Base-by-base conservation (phyloP, 73 alveolate genomes). In the Effrenium voratum region DNA sequence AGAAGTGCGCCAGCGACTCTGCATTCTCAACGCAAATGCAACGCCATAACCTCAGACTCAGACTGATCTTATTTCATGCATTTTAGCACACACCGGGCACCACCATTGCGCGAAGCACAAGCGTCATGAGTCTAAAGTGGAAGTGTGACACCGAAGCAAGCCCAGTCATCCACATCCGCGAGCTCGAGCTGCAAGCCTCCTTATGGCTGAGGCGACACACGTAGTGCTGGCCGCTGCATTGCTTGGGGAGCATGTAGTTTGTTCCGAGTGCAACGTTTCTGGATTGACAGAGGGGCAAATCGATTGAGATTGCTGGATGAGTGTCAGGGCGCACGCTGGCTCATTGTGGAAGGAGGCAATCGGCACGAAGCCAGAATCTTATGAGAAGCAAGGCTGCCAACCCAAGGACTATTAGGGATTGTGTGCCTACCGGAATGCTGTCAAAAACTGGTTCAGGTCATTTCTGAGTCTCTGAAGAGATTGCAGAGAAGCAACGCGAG, bases 121-220 rank as follows among this genome's bases (percentile, higher is more conserved):
- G n/a, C n/a, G n/a, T n/a, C n/a, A n/a, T n/a, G n/a, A n/a, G n/a
- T n/a, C n/a, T n/a, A n/a, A n/a, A n/a, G n/a, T n/a, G n/a, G n/a
- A n/a, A n/a, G n/a, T n/a, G n/a, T n/a, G n/a, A n/a, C n/a, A n/a
- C n/a, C n/a, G n/a, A n/a, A n/a, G n/a, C n/a, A n/a, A n/a, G n/a
- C n/a, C n/a, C 34, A 87, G 95, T 83, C 95, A 87, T 44, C 95
- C 95, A 26, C 95, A 87, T 87, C 84, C 95, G 6, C 76, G 95
- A 28, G 95, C 95, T 13, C 72, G 95, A 26, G 95, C 95, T 26
- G 95, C 95, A 15, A 87, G 95, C 84, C 63, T n/a, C 40, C 95
- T 87, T 4, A 66, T 87, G 16, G 84, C 70, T 22, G 95, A 87
- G 95, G 95, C 95, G 19, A 12, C 63, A n/a, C n/a, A n/a, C n/a